These are phyloP conservation scores for Coemansia sp. DNA, from an alignment of 192 early-diverging fungal species.

Conservation along the genomic window DNA sequence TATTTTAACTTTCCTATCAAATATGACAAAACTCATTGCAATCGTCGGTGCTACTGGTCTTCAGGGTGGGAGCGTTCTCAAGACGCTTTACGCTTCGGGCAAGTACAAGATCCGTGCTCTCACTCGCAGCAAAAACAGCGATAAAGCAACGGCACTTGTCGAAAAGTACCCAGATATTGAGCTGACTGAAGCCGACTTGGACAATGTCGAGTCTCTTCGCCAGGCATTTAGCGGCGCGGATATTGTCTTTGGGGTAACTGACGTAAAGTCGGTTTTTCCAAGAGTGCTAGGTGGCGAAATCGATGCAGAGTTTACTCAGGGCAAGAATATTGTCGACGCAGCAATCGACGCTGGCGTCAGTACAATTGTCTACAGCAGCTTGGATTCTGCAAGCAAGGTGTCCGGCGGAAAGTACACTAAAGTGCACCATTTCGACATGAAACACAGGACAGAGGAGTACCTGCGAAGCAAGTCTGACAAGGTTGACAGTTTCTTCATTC, in stretches of 20 bases:
- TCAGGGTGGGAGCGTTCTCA: slow-evolving; percentile 39
- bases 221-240: slow-evolving; percentile 17
- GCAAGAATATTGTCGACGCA: slow-evolving; percentile 34
- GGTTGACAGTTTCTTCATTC: slow-evolving; percentile 15
- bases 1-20: neutral
- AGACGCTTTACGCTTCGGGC: slow-evolving; percentile 13
- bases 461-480: slow-evolving; percentile 13
- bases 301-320: slow-evolving; percentile 30
- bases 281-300: slow-evolving; percentile 2
- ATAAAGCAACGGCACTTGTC: neutral
- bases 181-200: slow-evolving; percentile 16
- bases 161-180: slow-evolving; percentile 23
- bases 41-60: slow-evolving; percentile 34
- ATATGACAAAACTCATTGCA: slow-evolving; percentile 20
- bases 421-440: slow-evolving; percentile 21
- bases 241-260: slow-evolving; percentile 27
- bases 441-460: slow-evolving; percentile 32
- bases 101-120: slow-evolving; percentile 27
- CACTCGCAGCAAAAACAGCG: slow-evolving; percentile 11
- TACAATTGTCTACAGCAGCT: slow-evolving; percentile 18
- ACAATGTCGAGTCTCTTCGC: slow-evolving; percentile 14
- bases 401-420: slow-evolving; percentile 25
- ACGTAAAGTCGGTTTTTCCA: neutral
- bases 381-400: slow-evolving; percentile 24
- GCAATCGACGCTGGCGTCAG: slow-evolving; percentile 17